Evolutionary conservation across 2,329 filamentous ascomycete species (phyloP).

Genomic region (Fusarium denticulatum): DNA sequence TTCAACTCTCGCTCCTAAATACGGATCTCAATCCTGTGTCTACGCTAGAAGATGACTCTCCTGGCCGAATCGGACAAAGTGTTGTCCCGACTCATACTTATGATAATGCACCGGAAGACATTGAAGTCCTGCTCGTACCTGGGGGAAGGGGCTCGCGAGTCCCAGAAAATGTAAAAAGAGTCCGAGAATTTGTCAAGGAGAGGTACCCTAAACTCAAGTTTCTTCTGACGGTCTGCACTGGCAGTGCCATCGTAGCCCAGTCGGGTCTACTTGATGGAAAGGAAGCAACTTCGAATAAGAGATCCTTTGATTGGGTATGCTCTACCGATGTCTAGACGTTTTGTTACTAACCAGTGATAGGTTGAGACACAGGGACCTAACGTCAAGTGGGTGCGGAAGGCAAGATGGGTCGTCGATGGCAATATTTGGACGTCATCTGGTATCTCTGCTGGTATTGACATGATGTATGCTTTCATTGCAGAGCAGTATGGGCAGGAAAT

Average conservation of each 20-base stretch:
- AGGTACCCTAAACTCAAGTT: constrained; percentile 57
- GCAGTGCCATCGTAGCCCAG: constrained; percentile 62
- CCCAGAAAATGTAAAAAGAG: constrained; percentile 29
- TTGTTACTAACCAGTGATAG: constrained; percentile 22
- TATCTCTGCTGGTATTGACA: constrained; percentile 57
- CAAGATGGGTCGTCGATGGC: constrained; percentile 69
- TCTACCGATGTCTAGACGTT: fast-evolving
- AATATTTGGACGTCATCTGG: constrained; percentile 72
- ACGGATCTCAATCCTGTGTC: constrained; percentile 44
- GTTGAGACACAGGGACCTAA: constrained; percentile 53
- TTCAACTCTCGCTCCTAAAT: constrained; percentile 44
- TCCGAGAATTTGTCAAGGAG: constrained; percentile 54
- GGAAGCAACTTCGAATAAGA: constrained; percentile 70
- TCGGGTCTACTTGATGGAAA: constrained; percentile 66
- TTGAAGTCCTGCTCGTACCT: constrained; percentile 53
- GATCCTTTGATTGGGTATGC: constrained; percentile 52
- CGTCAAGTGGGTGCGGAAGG: constrained; percentile 64
- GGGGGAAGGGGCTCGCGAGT: constrained; percentile 50
- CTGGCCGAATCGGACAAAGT: constrained; percentile 43
- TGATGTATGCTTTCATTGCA: constrained; percentile 48
- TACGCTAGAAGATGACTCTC: constrained; percentile 21
- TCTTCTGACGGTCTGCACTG: constrained; percentile 71
- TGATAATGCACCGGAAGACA: constrained; percentile 46
- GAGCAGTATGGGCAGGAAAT: constrained; percentile 60
- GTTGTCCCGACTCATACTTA: constrained; percentile 53